Evolutionary conservation across 805 yeast genomes (phyloP), one percentile per base, ranked within the genome.

Genomic region (Candida vaughaniae): DNA sequence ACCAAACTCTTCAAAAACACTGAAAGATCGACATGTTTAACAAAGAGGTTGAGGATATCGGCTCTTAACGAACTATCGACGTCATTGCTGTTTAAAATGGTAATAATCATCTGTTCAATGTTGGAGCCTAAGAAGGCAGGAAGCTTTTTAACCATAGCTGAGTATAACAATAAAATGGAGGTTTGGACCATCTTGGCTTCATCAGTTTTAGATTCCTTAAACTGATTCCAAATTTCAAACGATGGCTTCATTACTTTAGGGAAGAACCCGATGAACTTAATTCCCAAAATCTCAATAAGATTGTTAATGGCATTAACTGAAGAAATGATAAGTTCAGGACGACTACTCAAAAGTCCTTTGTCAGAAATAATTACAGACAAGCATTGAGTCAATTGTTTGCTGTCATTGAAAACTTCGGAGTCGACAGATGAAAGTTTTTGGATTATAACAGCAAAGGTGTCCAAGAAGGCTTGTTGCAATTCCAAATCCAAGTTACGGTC

Each of bases 241-340:
- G 85, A 68, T 10, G 88, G 86, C 11, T 89, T 87, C 43, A 93
- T 77, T 53, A 90, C 81, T 58, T 81, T 82, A 22, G 97, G 87
- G 70, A 89, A 85, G 53, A 73, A 77, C 5, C 95, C 90, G 54
- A 93, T 82, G 45, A 82, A 72, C 53, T 88, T 85, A 14, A 95
- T 90, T 36, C 99, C 99, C 31, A 90, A 60, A 16, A 80, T 75
- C 35, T 80, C 77, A 37, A 87, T 75, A 38, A 88, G 64, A 47
- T 80, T 78, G 39, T 86, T 78, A 43, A 87, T 75, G 41, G 83
- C 80, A 48, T 82, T 77, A 40, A 88, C 69, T 1, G 96, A 77
- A 0, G 96, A 76, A 23, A 93, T 76, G 20, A 80, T 67, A 6
- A 86, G 60, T 47, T 85, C 95, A 9, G 81, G 75, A 36, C 71